These are phyloP conservation scores for Megacollybia platyphylla DNA, from an alignment of 1,284 basidiomycete species.

Conservation along the genomic window DNA sequence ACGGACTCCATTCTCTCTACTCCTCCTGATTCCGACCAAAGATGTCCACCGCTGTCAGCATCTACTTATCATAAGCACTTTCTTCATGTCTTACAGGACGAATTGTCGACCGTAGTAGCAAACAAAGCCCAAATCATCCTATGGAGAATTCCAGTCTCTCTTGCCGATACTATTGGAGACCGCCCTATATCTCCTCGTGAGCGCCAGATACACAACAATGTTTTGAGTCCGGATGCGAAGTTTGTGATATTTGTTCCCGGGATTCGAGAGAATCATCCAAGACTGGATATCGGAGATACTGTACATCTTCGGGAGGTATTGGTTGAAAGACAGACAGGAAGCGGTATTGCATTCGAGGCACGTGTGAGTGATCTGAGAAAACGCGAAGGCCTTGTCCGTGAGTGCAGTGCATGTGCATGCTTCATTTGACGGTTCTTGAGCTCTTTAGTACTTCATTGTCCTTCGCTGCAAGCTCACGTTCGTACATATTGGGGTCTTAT, in stretches of 20 bases:
- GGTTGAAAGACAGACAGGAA: constrained; percentile 17
- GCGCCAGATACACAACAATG: constrained; percentile 16
- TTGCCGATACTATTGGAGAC: constrained; percentile 10
- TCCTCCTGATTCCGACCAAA: neutral
- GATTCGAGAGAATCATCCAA: constrained; percentile 28
- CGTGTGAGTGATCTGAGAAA: constrained; percentile 24
- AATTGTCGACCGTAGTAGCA: neutral
- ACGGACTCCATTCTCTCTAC: neutral
- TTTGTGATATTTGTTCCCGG: constrained; percentile 25
- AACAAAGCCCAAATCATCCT: constrained; percentile 1
- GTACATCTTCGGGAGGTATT: constrained; percentile 27
- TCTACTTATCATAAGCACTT: constrained; percentile 11
- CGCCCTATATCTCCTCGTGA: constrained; percentile 14
- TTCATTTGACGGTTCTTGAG: neutral
- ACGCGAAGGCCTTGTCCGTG: constrained; percentile 25
- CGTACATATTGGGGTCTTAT: neutral
- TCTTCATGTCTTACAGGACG: constrained; percentile 16
- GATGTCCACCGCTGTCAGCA: neutral
- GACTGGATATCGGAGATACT: constrained; percentile 27
- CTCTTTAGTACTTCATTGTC: constrained; percentile 22
- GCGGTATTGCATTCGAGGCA: constrained; percentile 18
- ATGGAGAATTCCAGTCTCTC: constrained; percentile 5
- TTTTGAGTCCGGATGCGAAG: constrained; percentile 20
- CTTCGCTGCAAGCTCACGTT: constrained; percentile 21
- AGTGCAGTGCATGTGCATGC: constrained; percentile 9